Percentiles rank a stretch among this genome's conserved stretches.
These are phyloP conservation scores for Blastobotrys elegans DNA, from an alignment of 1,139 yeast species.

Conservation along the genomic window DNA sequence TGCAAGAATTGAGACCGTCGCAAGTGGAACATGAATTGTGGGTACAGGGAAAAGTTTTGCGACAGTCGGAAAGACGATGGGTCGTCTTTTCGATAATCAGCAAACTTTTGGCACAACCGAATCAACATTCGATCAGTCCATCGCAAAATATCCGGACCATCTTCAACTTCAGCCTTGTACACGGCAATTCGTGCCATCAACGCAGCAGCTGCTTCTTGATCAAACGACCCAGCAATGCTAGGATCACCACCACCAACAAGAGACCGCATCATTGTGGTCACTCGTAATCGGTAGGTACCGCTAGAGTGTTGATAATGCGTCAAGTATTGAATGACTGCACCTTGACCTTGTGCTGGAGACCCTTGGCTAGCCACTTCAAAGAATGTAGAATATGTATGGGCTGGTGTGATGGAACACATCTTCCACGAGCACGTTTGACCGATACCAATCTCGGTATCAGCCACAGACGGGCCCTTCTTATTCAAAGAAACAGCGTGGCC, in stretches of 20 bases:
- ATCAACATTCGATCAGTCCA: conserved; percentile 85
- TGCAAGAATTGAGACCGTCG: conserved; percentile 96
- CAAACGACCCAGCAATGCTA: conserved; percentile 63
- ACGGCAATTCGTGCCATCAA: conserved; percentile 92
- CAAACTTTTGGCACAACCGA: conserved; percentile 80
- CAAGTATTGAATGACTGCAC: conserved; percentile 64
- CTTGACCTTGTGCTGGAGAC: conserved; percentile 62
- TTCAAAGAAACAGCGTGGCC: conserved; percentile 85
- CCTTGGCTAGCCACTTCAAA: conserved; percentile 61
- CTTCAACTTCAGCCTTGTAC: conserved; percentile 76
- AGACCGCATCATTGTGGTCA: conserved; percentile 77
- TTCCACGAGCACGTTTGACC: conserved; percentile 91
- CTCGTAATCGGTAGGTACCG: conserved; percentile 72
- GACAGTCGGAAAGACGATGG: conserved; percentile 73
- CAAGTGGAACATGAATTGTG: conserved; percentile 92
- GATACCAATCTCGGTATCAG: conserved; percentile 89
- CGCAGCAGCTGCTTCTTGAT: conserved; percentile 98
- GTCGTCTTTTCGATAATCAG: conserved; percentile 76
- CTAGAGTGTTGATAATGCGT: conserved; percentile 68
- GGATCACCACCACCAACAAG: conserved; percentile 49
- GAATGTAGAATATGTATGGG: conserved; percentile 81
- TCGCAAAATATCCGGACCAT: conserved; percentile 64
- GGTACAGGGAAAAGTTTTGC: conserved; percentile 77
- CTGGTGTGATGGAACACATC: conserved; percentile 79
- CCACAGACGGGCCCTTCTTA: conserved; percentile 51